A percentile compares a stretch with the other conserved stretches of the same genome.
phyloP scores from a whole-genome alignment of 805 yeast species.

The Candida orba region DNA sequence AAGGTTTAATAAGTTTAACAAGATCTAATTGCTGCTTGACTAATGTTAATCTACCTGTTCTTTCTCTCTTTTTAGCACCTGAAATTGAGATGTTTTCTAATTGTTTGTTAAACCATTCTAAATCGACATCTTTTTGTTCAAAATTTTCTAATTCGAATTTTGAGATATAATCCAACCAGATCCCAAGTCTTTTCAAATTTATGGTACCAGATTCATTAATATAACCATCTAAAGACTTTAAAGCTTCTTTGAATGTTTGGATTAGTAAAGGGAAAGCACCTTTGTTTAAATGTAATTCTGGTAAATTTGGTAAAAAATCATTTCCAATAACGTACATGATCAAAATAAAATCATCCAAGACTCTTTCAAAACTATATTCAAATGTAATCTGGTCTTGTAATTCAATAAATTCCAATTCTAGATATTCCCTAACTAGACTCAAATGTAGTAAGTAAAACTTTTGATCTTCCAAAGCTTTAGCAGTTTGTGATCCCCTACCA shows the following conservation, averaged over 20 bases:
- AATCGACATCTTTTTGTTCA: slow-evolving; percentile 75
- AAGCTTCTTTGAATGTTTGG: slow-evolving; percentile 78
- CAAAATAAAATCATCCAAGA: slow-evolving; percentile 86
- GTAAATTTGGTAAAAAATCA: slow-evolving; percentile 94
- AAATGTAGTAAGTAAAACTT: slow-evolving; percentile 78
- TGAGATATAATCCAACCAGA: slow-evolving; percentile 71
- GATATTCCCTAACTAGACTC: slow-evolving; percentile 82
- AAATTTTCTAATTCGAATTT: slow-evolving; percentile 80
- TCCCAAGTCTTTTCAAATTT: slow-evolving; percentile 60
- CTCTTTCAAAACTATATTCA: slow-evolving; percentile 74
- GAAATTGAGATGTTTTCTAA: slow-evolving; percentile 69
- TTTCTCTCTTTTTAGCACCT: slow-evolving; percentile 63
- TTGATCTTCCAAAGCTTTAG: slow-evolving; percentile 60
- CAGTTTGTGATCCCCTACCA: slow-evolving; percentile 43
- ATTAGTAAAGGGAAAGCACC: slow-evolving; percentile 94
- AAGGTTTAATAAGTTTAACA: slow-evolving; percentile 48
- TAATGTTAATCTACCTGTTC: slow-evolving; percentile 56
- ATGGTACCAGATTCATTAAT: slow-evolving; percentile 78
- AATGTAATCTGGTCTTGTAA: slow-evolving; percentile 58
- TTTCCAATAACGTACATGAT: slow-evolving; percentile 94
- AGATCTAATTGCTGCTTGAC: slow-evolving; percentile 70
- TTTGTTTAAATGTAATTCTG: slow-evolving; percentile 86
- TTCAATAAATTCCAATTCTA: slow-evolving; percentile 76
- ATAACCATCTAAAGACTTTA: slow-evolving; percentile 73
- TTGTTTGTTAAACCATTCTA: slow-evolving; percentile 86